Conservation (phyloP, 768 basidiomycete genomes). For the Pisolithus microcarpus region DNA sequence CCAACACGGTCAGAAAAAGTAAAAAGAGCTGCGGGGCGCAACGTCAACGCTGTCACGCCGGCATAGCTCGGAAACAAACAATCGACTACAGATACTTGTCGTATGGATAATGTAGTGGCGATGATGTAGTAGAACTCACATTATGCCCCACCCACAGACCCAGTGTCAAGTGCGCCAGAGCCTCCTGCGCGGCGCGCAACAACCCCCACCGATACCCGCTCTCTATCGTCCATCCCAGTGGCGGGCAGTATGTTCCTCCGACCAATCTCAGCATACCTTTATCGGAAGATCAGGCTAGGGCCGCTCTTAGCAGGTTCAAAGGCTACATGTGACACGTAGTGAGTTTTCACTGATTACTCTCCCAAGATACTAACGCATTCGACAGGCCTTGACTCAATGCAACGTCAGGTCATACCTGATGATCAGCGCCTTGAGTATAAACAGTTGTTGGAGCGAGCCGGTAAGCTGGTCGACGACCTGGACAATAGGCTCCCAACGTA, state of each 20-base stretch:
- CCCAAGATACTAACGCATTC: conserved; percentile 8
- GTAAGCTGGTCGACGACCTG: conserved; percentile 39
- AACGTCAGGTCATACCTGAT: conserved; percentile 35
- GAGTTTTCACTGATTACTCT: conserved; percentile 10
- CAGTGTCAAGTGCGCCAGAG: conserved; percentile 16
- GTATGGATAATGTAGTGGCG: too few relatives aligned
- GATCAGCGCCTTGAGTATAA: conserved; percentile 52
- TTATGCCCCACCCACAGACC: conserved; percentile 3
- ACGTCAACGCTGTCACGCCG: too few relatives aligned
- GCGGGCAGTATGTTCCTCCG: conserved; percentile 8
- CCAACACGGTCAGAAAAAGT: too few relatives aligned
- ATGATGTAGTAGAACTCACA: too few relatives aligned
- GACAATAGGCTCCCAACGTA: conserved; percentile 46
- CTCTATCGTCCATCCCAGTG: conserved; percentile 6
- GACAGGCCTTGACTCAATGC: conserved; percentile 27
- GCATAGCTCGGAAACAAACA: too few relatives aligned
- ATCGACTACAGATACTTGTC: too few relatives aligned
- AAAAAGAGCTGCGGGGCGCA: too few relatives aligned
- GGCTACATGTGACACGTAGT: conserved; percentile 28
- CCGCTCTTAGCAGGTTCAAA: conserved; percentile 27
- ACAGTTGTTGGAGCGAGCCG: conserved; percentile 41
- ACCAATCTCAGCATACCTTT: conserved; percentile 6
- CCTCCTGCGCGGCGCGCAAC: conserved; percentile 9
- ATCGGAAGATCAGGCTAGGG: conserved; percentile 26
- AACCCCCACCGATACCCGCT: conserved; percentile 5